These are phyloP conservation scores for Singerocomus inundabilis DNA, from an alignment of 1,284 basidiomycete species.

Conservation along the genomic window DNA sequence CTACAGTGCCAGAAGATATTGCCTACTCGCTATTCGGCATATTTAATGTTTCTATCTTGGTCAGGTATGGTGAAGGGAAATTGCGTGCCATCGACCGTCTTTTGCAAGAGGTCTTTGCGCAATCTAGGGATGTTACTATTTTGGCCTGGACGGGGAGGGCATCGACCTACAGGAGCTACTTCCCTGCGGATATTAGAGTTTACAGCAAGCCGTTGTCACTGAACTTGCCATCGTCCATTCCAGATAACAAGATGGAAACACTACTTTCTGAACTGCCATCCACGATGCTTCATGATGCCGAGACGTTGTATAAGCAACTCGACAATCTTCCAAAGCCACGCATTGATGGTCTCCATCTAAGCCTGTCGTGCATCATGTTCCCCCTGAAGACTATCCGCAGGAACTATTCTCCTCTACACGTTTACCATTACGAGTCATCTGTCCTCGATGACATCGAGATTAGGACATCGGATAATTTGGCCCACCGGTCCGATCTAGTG, in stretches of 20 bases:
- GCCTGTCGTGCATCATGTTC: slow-evolving; percentile 17
- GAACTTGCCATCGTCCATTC: slow-evolving; percentile 9
- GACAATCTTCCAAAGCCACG: slow-evolving; percentile 12
- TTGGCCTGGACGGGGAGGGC: slow-evolving; percentile 21
- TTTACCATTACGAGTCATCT: slow-evolving; percentile 14
- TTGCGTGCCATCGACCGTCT: slow-evolving; percentile 19
- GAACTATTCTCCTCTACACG: background rate
- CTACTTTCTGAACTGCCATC: slow-evolving; percentile 7
- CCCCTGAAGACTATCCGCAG: slow-evolving; percentile 10
- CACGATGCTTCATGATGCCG: no score
- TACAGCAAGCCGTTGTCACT: slow-evolving; percentile 9
- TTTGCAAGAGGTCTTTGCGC: slow-evolving; percentile 18
- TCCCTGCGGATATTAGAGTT: slow-evolving; percentile 20
- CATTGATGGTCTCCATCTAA: slow-evolving; percentile 18
- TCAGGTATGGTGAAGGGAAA: slow-evolving; percentile 24
- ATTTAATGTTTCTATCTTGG: slow-evolving; percentile 18
- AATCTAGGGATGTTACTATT: slow-evolving; percentile 15
- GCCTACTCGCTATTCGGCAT: slow-evolving; percentile 25
- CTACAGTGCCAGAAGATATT: slow-evolving; percentile 21
- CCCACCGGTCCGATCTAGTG: slow-evolving; percentile 10
- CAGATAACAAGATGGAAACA: slow-evolving; percentile 10
- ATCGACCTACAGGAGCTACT: slow-evolving; percentile 25
- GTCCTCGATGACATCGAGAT: slow-evolving; percentile 15
- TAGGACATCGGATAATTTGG: slow-evolving; percentile 12
- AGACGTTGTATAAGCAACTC: slow-evolving; percentile 15